phyloP scores from a whole-genome alignment of 2,329 filamentous ascomycete genomes.

The Parasarocladium wereldwijsianum region DNA sequence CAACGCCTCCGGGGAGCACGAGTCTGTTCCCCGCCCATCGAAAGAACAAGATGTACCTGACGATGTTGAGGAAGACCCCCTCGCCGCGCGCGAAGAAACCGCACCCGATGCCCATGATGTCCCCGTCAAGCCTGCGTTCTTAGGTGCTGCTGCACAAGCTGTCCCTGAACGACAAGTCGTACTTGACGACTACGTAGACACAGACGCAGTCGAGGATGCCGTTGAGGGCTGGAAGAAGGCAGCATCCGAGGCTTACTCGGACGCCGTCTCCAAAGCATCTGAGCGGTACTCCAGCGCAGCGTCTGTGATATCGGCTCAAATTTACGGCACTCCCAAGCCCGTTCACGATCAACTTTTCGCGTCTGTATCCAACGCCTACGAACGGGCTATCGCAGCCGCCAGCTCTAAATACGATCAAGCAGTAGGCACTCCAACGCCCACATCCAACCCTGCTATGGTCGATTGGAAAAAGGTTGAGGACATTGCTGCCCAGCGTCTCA shows the following conservation, averaged over 20 bases:
- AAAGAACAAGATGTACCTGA: slow-evolving; percentile 13
- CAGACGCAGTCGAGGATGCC: slow-evolving; percentile 17
- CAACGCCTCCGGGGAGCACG: slow-evolving; percentile 14
- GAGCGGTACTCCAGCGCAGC: slow-evolving; percentile 54
- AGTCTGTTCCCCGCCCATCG: slow-evolving; percentile 9
- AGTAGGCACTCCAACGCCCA: slow-evolving; percentile 27
- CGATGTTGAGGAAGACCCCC: slow-evolving; percentile 12
- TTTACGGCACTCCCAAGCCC: slow-evolving; percentile 55
- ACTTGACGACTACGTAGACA: slow-evolving; percentile 31
- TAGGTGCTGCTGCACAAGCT: slow-evolving; percentile 35
- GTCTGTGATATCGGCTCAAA: slow-evolving; percentile 50
- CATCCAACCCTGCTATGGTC: slow-evolving; percentile 13
- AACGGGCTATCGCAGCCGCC: slow-evolving; percentile 47
- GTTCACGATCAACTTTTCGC: slow-evolving; percentile 54
- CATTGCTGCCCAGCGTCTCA: slow-evolving; percentile 54
- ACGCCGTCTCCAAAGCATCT: slow-evolving; percentile 50
- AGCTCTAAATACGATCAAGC: slow-evolving; percentile 42
- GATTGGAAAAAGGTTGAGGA: slow-evolving; percentile 40
- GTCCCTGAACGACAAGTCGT: slow-evolving; percentile 32
- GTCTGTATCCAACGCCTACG: slow-evolving; percentile 55
- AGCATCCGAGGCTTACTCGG: slow-evolving; percentile 44
- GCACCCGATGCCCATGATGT: slow-evolving; percentile 11
- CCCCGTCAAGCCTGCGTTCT: slow-evolving; percentile 29
- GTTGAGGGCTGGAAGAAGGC: slow-evolving; percentile 19
- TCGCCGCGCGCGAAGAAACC: slow-evolving; percentile 11